Conservation (phyloP, 805 yeast genomes). For the Ogataea ganodermae region DNA sequence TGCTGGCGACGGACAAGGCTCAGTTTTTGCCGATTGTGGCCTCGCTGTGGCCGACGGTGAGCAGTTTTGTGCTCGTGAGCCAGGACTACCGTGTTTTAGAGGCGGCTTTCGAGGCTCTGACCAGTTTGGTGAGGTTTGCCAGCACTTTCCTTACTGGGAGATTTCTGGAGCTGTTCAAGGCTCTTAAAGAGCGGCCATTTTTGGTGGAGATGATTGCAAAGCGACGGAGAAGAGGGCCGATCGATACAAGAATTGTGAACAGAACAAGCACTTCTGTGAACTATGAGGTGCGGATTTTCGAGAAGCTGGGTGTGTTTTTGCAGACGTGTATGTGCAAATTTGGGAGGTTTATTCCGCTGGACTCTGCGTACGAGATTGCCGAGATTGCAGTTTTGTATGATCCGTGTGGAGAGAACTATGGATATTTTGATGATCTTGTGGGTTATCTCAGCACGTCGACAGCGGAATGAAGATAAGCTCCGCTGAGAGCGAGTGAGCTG, state of each 20-base stretch:
- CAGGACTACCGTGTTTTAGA: constrained; percentile 35
- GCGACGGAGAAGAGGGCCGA: constrained; percentile 8
- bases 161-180: constrained; percentile 44
- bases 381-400: constrained; percentile 32
- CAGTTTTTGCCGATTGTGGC: constrained; percentile 52
- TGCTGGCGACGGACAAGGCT: constrained; percentile 51
- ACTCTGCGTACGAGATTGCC: constrained; percentile 39
- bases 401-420: constrained; percentile 26
- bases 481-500: not conserved
- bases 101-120: constrained; percentile 32
- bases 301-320: constrained; percentile 34
- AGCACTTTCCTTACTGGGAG: constrained; percentile 50
- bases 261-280: constrained; percentile 30
- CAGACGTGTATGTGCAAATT: constrained; percentile 40
- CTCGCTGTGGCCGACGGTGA: constrained; percentile 52
- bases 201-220: constrained; percentile 18
- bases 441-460: constrained; percentile 13
- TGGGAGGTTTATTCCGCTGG: constrained; percentile 44
- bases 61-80: constrained; percentile 20
- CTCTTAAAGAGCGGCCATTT: constrained; percentile 8
- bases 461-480: too few species aligned
- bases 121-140: constrained; percentile 35
- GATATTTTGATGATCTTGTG: constrained; percentile 32
- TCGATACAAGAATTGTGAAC: constrained; percentile 6
- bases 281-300: constrained; percentile 30